These are phyloP conservation scores for Leccinum solheimii DNA, from an alignment of 1,284 basidiomycete species.

Conservation along the genomic window DNA sequence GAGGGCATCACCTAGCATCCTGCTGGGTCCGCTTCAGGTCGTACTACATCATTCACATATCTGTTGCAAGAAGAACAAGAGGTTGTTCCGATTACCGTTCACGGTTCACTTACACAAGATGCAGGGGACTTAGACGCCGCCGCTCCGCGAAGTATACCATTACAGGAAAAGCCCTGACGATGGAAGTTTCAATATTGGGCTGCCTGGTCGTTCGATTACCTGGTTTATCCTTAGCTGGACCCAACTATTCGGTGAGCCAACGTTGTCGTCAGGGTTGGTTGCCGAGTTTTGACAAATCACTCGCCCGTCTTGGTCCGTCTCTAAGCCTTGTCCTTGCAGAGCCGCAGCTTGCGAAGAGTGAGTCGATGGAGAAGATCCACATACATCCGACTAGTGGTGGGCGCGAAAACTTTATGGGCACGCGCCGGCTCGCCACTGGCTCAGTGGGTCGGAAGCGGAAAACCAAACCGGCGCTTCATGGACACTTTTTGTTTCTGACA, in stretches of 20 bases:
- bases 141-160: conserved; percentile 3
- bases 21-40: conserved; percentile 1
- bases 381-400: conserved; percentile 10
- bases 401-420: conserved; percentile 11
- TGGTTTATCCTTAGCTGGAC: conserved; percentile 23
- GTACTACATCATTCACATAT: neutral
- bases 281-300: conserved; percentile 3
- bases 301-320: conserved; percentile 7
- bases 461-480: conserved; percentile 7
- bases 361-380: conserved; percentile 13
- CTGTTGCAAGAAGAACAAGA: conserved; percentile 7
- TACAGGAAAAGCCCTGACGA: conserved; percentile 9
- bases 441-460: conserved; percentile 27
- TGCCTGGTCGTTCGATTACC: conserved; percentile 20
- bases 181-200: conserved; percentile 18
- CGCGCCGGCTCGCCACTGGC: conserved; percentile 9
- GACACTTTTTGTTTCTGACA: conserved; percentile 14
- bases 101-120: conserved; percentile 11
- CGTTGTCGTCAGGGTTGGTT: conserved; percentile 8
- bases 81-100: conserved; percentile 1
- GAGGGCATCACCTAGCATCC: neutral
- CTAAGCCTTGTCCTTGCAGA: conserved; percentile 5
- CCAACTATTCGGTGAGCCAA: conserved; percentile 21
- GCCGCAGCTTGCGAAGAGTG: conserved; percentile 1
- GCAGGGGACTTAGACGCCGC: neutral